Base-by-base conservation (phyloP, 2,329 filamentous ascomycete species). In the Penicillium brevicompactum region DNA sequence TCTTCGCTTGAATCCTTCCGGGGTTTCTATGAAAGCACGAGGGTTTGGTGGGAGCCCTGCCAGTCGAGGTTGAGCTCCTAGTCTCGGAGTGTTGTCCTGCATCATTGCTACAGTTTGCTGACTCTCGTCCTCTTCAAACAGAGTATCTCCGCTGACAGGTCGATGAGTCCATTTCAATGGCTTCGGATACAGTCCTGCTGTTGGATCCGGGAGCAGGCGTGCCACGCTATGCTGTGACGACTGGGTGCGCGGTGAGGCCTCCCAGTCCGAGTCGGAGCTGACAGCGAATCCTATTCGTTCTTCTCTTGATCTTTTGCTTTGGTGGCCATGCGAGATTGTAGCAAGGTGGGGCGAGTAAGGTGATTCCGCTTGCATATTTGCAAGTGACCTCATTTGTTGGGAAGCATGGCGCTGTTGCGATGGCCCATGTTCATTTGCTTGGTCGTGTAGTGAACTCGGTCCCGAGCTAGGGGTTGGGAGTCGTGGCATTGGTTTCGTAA, bases 141-240 rank as follows among this genome's bases (percentile, higher is more conserved):
- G 55, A 1, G 73, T 76, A 24, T 61, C 69, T 18, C 64, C 64
- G 55, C 74, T 77, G 16, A 44, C 49, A 9, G 66, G 69, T 16
- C 69, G 64, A 38, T 67, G 66, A 38, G 62, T 68, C 56, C 68
- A 64, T 43, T 66, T 66, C n/a, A 77, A 61, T 18, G 73, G 75
- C 24, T 72, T 68, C 24, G 77, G 76, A 54, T 70, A 74, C 16
- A 76, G 55, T 16, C 64, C 65, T 56, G 58, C 53, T n/a, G 69
- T 67, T 27, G 67, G 67, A 42, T 73, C 68, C 2, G 74, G 74
- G 6, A 76, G 60, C 13, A 76, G 61, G 42, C 70, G 69, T 18
- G 74, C 72, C n/a, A 72, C 56, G 16, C 72, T 76, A 27, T 70
- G 66, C 37, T 74, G 69, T 6, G 76, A 74, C 1, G 67, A 62